Evolutionary conservation across 2,329 filamentous ascomycete species (phyloP).

Genomic region (Ciborinia camelliae): DNA sequence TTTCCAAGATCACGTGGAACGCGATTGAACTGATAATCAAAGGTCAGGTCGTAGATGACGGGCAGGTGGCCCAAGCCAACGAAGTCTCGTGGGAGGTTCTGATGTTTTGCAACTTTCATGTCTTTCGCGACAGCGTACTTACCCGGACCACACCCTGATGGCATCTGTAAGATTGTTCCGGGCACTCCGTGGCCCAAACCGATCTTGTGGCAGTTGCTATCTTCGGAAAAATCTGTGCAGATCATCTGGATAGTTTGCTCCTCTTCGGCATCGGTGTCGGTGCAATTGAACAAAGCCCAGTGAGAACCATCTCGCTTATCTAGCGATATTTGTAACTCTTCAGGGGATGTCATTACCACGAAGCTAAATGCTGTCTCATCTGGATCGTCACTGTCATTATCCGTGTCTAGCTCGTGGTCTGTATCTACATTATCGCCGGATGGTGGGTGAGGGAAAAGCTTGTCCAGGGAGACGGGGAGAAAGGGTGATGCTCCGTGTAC

Average conservation of each 20-base stretch:
- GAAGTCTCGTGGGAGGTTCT: conserved; percentile 6
- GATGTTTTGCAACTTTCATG: background rate
- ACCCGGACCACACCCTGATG: conserved; percentile 12
- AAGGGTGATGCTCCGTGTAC: too few species aligned
- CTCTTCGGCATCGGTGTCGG: background rate
- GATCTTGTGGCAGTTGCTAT: conserved; percentile 13
- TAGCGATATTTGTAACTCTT: background rate
- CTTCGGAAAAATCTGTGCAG: conserved; percentile 3
- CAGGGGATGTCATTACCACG: conserved; percentile 1
- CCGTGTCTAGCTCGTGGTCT: too few species aligned
- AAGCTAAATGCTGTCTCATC: background rate
- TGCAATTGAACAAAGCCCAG: conserved; percentile 9
- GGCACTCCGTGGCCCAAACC: conserved; percentile 12
- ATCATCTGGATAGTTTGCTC: background rate
- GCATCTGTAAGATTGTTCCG: conserved; percentile 14
- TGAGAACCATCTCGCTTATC: conserved; percentile 14
- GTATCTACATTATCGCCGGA: background rate
- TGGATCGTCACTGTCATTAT: background rate
- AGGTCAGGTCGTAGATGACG: conserved; percentile 13
- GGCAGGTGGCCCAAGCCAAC: background rate
- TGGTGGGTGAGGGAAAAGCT: too few species aligned
- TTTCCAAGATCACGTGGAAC: conserved; percentile 1
- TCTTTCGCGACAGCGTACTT: background rate
- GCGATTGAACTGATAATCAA: conserved; percentile 14
- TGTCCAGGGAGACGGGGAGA: too few species aligned